Evolutionary conservation across 2,329 filamentous ascomycete species (phyloP).

Genomic region (Calonectria hongkongensis): DNA sequence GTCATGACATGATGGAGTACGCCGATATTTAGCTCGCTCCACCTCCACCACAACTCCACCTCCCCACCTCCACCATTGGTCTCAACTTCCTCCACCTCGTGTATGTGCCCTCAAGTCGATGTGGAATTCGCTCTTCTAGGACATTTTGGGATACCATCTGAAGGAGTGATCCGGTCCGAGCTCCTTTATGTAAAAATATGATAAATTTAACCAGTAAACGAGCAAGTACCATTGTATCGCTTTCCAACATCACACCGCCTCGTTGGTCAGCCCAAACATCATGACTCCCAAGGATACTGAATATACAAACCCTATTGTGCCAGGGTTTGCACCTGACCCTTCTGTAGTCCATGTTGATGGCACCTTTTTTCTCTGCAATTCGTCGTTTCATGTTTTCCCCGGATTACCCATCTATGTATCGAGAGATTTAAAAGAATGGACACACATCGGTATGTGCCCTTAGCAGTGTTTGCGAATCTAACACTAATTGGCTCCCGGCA

Average conservation of each 20-base stretch:
- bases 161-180: background rate
- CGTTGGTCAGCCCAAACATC: background rate
- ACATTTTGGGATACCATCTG: background rate
- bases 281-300: slow-evolving; percentile 4
- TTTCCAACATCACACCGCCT: background rate
- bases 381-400: slow-evolving; percentile 70
- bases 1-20: slow-evolving; percentile 16
- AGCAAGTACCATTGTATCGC: background rate
- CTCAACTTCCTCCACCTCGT: background rate
- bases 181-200: background rate
- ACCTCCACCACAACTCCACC: background rate
- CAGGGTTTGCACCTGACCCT: slow-evolving; percentile 69
- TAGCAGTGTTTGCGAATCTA: background rate
- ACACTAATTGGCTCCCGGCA: slow-evolving; percentile 23
- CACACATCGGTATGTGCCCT: slow-evolving; percentile 51
- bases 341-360: slow-evolving; percentile 61
- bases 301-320: slow-evolving; percentile 65
- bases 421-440: slow-evolving; percentile 70
- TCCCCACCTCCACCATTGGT: background rate
- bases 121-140: background rate
- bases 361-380: slow-evolving; percentile 70
- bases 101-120: too few relatives aligned
- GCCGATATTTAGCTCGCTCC: background rate
- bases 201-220: slow-evolving; percentile 1
- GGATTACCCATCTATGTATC: slow-evolving; percentile 71